Conservation (phyloP, 257 asterid genomes). For the Ilex aquifolium region DNA sequence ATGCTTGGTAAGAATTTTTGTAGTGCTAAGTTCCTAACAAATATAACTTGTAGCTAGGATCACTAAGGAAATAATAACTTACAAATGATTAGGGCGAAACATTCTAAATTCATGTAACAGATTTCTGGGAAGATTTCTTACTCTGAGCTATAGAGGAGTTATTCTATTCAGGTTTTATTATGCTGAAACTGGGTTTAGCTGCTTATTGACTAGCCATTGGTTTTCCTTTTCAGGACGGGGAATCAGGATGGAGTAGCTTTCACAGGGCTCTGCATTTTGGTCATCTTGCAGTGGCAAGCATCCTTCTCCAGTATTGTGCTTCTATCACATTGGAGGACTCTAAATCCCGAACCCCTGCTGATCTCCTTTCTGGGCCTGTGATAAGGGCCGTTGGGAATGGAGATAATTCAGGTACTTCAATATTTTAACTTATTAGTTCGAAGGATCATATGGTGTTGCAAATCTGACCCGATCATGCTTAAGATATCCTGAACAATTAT, state of each 20-base stretch:
- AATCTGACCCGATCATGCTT: slow-evolving; percentile 14
- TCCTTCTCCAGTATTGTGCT: slow-evolving; percentile 77
- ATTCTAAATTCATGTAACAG: no score
- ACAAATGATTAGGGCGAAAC: no score
- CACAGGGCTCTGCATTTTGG: slow-evolving; percentile 97
- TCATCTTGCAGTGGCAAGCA: slow-evolving; percentile 88
- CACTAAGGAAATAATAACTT: no score
- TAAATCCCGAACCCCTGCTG: slow-evolving; percentile 75
- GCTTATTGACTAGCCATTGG: no score
- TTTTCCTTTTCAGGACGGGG: slow-evolving; percentile 67
- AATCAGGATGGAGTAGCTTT: slow-evolving; percentile 98
- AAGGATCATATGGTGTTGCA: slow-evolving; percentile 10
- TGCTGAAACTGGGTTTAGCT: neutral
- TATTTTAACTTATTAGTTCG: neutral
- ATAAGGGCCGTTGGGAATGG: slow-evolving; percentile 53
- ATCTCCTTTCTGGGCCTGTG: slow-evolving; percentile 92
- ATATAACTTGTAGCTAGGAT: no score
- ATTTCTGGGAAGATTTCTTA: neutral
- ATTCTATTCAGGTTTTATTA: neutral
- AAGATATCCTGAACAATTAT: slow-evolving; percentile 10
- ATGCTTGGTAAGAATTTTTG: no score
- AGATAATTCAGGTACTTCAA: slow-evolving; percentile 39
- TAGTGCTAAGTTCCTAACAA: no score
- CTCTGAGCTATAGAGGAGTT: neutral
- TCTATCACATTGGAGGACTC: slow-evolving; percentile 78